A percentile compares a stretch with the other conserved stretches of the same genome.
Conservation (phyloP, 2,329 filamentous ascomycete species). For the Xenoacremonium recifei region DNA sequence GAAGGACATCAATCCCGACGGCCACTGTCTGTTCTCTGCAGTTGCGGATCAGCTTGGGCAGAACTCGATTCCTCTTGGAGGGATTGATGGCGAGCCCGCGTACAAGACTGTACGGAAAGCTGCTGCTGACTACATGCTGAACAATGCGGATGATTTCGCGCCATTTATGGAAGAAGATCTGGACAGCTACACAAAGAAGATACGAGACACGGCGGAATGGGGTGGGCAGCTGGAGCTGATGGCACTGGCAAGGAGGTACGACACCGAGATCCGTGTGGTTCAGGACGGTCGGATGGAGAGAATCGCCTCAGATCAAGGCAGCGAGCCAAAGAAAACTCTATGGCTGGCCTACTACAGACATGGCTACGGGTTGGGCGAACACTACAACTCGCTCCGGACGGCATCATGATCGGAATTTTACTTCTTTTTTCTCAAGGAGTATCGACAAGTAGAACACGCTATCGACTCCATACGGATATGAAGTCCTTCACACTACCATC, state of each 20-base stretch:
- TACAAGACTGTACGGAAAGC: constrained; percentile 69
- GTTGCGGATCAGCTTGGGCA: constrained; percentile 78
- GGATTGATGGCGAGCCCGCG: constrained; percentile 24
- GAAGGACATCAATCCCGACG: constrained; percentile 81
- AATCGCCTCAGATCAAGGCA: constrained; percentile 53
- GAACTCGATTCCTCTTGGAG: constrained; percentile 43
- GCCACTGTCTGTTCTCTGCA: constrained; percentile 92
- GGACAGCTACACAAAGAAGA: constrained; percentile 69
- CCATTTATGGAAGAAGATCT: constrained; percentile 85
- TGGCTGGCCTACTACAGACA: constrained; percentile 97
- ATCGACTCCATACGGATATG: constrained; percentile 52
- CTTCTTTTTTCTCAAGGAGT: constrained; percentile 17
- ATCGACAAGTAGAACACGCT: constrained; percentile 19
- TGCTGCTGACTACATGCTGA: constrained; percentile 75
- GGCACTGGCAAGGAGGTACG: constrained; percentile 79
- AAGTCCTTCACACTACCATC: constrained; percentile 51
- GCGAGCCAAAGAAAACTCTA: constrained; percentile 53
- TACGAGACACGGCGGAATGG: constrained; percentile 90
- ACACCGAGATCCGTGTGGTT: constrained; percentile 77
- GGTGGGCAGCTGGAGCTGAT: constrained; percentile 88
- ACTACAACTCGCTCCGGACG: constrained; percentile 85
- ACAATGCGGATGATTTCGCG: constrained; percentile 76
- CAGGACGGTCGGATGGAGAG: constrained; percentile 80
- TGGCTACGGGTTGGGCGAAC: constrained; percentile 90
- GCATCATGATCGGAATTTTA: constrained; percentile 23